Base-by-base conservation (phyloP, 169 alveolate genomes). In the Eimeria praecox region DNA sequence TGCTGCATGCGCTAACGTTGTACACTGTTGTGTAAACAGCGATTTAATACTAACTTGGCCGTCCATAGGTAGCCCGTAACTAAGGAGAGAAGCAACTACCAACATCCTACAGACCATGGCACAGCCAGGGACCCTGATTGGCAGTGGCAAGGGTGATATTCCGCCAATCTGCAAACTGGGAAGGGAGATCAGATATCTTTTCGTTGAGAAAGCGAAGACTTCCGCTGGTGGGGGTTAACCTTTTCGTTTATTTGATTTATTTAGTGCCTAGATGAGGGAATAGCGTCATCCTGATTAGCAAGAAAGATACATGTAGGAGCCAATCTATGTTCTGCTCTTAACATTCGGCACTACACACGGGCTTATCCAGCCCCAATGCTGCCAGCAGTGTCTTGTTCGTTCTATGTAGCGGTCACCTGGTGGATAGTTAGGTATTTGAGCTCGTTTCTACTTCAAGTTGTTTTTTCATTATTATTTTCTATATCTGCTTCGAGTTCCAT, bases 401-500 rank as follows among this genome's bases (percentile, higher is more conserved):
- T 10, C 24, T n/a, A n/a, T 42, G 42, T 46, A 33, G 46, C 3
- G 78, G 78, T 46, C 42, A 33, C 8, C 14, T 33, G 78, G 9
- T 66, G 12, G 46, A 66, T 66, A 66, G 78, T 66, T 66, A 66
- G 78, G 78, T 66, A 66, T 33, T 66, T 66, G 78, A n/a, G 78
- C 78, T 66, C 18, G 27, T 66, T 14, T 66, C 46, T 12, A 66
- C 78, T 12, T 30, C 20, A 66, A 66, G 78, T 33, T 33, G 30
- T 66, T 66, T 66, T 66, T 66, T 66, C 30, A 66, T n/a, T 66
- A 66, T 66, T 66, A 33, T 66, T 66, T 66, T 66, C 78, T 0
- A 66, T 10, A 66, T 66, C 46, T 66, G 2, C 78, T 66, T 66
- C 33, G 78, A 66, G 78, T 66, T 66, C 78, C 78, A 66, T 66